phyloP scores from a whole-genome alignment of 495 filamentous ascomycete species.

The Penicillium ochrochloron region DNA sequence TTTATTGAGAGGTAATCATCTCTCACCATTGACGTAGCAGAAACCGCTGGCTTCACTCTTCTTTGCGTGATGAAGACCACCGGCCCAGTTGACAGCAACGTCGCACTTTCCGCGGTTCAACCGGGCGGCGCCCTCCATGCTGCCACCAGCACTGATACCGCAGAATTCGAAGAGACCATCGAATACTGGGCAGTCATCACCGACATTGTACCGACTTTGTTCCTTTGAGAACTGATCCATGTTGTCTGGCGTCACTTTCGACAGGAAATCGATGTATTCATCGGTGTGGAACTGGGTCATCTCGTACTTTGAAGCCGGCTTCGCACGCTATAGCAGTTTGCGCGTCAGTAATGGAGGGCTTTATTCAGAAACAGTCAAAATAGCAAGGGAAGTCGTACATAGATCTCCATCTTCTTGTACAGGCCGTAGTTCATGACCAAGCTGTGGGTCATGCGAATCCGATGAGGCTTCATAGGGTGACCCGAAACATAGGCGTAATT shows the following conservation, averaged over 20 bases:
- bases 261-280: slow-evolving; percentile 98
- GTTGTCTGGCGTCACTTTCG: slow-evolving; percentile 96
- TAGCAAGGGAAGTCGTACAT: slow-evolving; percentile 64
- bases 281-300: slow-evolving; percentile 99
- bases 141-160: slow-evolving; percentile 94
- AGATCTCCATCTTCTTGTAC: slow-evolving; percentile 99
- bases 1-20: background rate
- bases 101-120: slow-evolving; percentile 94
- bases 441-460: slow-evolving; percentile 94
- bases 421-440: slow-evolving; percentile 99
- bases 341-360: slow-evolving; percentile 27
- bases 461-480: slow-evolving; percentile 99
- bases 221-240: slow-evolving; percentile 94
- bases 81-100: slow-evolving; percentile 97
- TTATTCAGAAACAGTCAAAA: background rate
- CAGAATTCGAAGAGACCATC: slow-evolving; percentile 98
- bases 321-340: slow-evolving; percentile 73
- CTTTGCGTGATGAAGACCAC: slow-evolving; percentile 96
- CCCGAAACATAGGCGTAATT: slow-evolving; percentile 98
- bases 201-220: slow-evolving; percentile 96
- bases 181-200: slow-evolving; percentile 97
- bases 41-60: slow-evolving; percentile 96
- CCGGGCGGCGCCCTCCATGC: slow-evolving; percentile 94
- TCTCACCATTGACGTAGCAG: slow-evolving; percentile 94
- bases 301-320: slow-evolving; percentile 92